A percentile compares a stretch with the other conserved stretches of the same genome.
Evolutionary conservation across 108 stramenopile genomes (phyloP).

Genomic region (Tribonema minus): DNA sequence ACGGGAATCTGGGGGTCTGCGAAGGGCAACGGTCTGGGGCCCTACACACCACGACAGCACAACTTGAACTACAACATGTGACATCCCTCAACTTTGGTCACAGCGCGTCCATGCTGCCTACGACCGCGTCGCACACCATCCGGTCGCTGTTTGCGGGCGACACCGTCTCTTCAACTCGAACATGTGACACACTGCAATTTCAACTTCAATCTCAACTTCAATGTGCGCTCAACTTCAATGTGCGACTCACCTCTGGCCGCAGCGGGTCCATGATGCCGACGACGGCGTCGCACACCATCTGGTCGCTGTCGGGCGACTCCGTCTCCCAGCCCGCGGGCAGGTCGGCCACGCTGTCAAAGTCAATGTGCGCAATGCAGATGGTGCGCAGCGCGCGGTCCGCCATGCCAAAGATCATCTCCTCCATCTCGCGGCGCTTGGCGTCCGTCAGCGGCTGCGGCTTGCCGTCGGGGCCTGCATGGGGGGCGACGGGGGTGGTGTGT

Average conservation of each 20-base stretch:
- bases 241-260: conserved; percentile 51
- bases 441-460: conserved; percentile 21
- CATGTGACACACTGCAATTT: too few species aligned
- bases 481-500: too few species aligned
- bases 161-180: too few species aligned
- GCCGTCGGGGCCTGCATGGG: too few species aligned
- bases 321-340: not conserved
- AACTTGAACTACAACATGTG: too few species aligned
- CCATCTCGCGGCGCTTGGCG: conserved; percentile 2
- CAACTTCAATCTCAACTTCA: too few species aligned
- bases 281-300: conserved; percentile 53
- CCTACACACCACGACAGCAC: too few species aligned
- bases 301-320: conserved; percentile 53
- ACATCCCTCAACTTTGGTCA: too few species aligned
- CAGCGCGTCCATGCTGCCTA: conserved; percentile 50
- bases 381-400: conserved; percentile 26
- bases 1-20: too few species aligned
- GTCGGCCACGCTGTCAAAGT: not conserved
- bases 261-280: conserved; percentile 52
- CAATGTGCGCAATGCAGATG: conserved; percentile 30
- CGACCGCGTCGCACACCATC: conserved; percentile 50
- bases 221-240: too few species aligned
- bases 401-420: conserved; percentile 12
- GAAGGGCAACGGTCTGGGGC: too few species aligned
- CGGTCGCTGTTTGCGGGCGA: conserved; percentile 58